phyloP scores from a whole-genome alignment of 768 basidiomycete genomes.

The Lepiota subincarnata region DNA sequence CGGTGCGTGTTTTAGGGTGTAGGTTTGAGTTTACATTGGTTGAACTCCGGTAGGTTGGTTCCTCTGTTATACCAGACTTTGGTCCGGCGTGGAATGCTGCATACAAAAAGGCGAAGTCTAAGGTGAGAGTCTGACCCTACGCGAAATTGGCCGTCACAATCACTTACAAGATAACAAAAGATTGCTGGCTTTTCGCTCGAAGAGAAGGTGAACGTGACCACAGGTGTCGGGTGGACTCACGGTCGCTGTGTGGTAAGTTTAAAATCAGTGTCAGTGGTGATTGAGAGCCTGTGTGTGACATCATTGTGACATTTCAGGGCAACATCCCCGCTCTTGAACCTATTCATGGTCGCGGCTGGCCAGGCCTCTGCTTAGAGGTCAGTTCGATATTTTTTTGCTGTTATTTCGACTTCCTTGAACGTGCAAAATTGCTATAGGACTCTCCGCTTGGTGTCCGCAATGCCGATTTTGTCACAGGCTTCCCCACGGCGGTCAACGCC shows the following conservation, averaged over 20 bases:
- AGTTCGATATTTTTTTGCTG: slow-evolving; percentile 2
- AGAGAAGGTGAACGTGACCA: slow-evolving; percentile 61
- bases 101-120: slow-evolving; percentile 50
- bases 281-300: neutral
- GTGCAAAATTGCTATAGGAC: slow-evolving; percentile 35
- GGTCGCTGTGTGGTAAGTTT: slow-evolving; percentile 63
- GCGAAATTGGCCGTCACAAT: neutral
- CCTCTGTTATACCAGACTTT: slow-evolving; percentile 40
- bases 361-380: slow-evolving; percentile 71
- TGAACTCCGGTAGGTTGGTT: slow-evolving; percentile 24
- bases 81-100: slow-evolving; percentile 56
- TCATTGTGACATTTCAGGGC: slow-evolving; percentile 28
- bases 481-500: slow-evolving; percentile 81
- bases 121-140: slow-evolving; percentile 33
- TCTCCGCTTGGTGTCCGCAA: slow-evolving; percentile 77
- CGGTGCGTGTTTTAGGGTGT: slow-evolving; percentile 28
- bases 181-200: slow-evolving; percentile 49
- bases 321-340: slow-evolving; percentile 53
- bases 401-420: neutral
- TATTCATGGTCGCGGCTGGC: slow-evolving; percentile 43
- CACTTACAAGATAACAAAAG: slow-evolving; percentile 24
- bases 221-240: slow-evolving; percentile 62
- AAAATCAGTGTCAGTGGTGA: neutral
- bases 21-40: neutral
- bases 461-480: slow-evolving; percentile 69